Evolutionary conservation across 768 basidiomycete species (phyloP), one percentile per base, ranked within the genome.

Genomic region (Coprinellus micaceus): DNA sequence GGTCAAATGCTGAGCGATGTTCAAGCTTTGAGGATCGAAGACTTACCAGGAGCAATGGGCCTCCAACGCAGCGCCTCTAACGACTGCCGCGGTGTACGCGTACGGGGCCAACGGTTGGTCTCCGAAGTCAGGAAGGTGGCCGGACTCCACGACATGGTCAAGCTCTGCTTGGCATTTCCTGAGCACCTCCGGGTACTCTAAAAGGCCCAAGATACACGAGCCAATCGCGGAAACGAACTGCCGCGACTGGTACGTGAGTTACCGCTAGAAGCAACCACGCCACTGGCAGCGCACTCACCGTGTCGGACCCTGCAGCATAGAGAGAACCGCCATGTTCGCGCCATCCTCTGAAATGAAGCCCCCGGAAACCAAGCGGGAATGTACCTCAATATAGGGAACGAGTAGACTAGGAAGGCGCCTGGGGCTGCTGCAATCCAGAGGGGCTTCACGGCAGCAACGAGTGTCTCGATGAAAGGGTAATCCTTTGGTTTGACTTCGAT

Each of bases 151-250:
- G 7, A 73, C 67, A 22, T 58, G 45, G 56, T 74, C 75, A 4
- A 77, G 61, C 47, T 75, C 69, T 4, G 40, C 58, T 49, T 75
- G 73, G 2, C 71, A 72, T 47, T 63, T 71, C 36, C 58, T 60
- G 10, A 71, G 60, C 9, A 69, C 65, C 15, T 71, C 65, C 1
- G 70, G 73, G 44, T 68, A 56, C 11, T 66, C 55, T 1, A 69
- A 57, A 52, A 75, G 68, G 3, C 62, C 66, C 2, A 74, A 53
- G 37, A 76, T 66, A 56, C 73, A 74, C 1, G 63, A 66, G 11
- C 59, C 56, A 13, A 73, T 58, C 0, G 64, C 60, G 17, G 68
- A 59, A 13, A 71, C 64, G 0, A 71, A 67, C 69, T 68, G 41
- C n/a, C n/a, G 1, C 10, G 24, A 13, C 9, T 10, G 7, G n/a